Percentiles rank a stretch among this genome's conserved stretches.
phyloP scores from a whole-genome alignment of 768 basidiomycete genomes.

The Rubroboletus pulcherrimus region DNA sequence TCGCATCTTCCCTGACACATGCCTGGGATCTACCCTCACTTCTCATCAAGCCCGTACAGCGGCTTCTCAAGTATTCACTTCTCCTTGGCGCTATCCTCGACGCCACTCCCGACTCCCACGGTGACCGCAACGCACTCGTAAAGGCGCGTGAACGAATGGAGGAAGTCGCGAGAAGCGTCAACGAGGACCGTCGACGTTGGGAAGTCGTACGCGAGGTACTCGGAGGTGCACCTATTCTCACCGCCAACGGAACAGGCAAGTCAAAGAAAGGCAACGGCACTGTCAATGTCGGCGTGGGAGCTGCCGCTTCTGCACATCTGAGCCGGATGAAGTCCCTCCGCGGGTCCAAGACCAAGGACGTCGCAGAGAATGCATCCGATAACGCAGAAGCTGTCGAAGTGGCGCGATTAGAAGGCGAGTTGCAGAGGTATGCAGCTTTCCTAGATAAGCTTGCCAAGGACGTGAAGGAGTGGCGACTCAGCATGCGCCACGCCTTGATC shows the following conservation, averaged over 20 bases:
- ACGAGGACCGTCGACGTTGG: slow-evolving; percentile 69
- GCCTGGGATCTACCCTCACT: slow-evolving; percentile 93
- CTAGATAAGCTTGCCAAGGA: slow-evolving; percentile 59
- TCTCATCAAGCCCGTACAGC: slow-evolving; percentile 96
- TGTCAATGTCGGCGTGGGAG: slow-evolving; percentile 41
- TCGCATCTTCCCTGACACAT: slow-evolving; percentile 71
- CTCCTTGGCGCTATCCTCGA: slow-evolving; percentile 74
- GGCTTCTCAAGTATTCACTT: slow-evolving; percentile 90
- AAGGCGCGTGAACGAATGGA: slow-evolving; percentile 49
- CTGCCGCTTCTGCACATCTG: slow-evolving; percentile 55
- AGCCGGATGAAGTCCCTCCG: slow-evolving; percentile 57
- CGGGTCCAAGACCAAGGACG: slow-evolving; percentile 31
- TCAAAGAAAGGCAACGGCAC: slow-evolving; percentile 36
- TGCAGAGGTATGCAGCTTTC: slow-evolving; percentile 55
- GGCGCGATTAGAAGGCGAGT: slow-evolving; percentile 49
- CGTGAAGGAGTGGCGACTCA: slow-evolving; percentile 59
- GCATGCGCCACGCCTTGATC: slow-evolving; percentile 46
- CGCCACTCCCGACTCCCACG: slow-evolving; percentile 66
- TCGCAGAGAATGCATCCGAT: slow-evolving; percentile 27
- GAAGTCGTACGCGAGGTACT: slow-evolving; percentile 81
- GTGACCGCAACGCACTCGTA: slow-evolving; percentile 47
- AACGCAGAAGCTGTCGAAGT: slow-evolving; percentile 49
- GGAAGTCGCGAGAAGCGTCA: slow-evolving; percentile 70
- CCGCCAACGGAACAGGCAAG: slow-evolving; percentile 38
- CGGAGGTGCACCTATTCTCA: slow-evolving; percentile 34